phyloP scores from a whole-genome alignment of 2,329 filamentous ascomycete genomes.

The Chalara sp. region DNA sequence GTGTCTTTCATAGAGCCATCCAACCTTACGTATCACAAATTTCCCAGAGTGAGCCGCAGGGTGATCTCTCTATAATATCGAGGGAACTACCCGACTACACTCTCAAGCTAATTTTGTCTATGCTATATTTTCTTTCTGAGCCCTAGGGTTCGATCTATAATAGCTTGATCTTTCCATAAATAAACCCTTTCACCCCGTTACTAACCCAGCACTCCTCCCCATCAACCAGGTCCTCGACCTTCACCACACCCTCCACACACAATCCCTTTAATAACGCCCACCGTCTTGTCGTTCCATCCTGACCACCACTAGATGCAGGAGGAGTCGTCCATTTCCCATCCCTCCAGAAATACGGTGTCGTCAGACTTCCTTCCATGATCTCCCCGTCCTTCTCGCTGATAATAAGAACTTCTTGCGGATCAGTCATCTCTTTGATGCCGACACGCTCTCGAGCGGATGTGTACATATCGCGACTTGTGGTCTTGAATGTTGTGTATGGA shows the following conservation, averaged over 20 bases:
- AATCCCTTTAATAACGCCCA: slow-evolving; percentile 70
- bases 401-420: slow-evolving; percentile 67
- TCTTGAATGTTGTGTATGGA: slow-evolving; percentile 81
- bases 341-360: slow-evolving; percentile 76
- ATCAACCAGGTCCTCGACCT: slow-evolving; percentile 51
- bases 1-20: too few relatives aligned
- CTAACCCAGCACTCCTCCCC: slow-evolving; percentile 84
- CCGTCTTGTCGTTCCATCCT: slow-evolving; percentile 72
- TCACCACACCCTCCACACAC: slow-evolving; percentile 58
- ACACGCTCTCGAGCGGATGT: slow-evolving; percentile 59
- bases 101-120: too few relatives aligned
- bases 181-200: slow-evolving; percentile 79
- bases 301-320: slow-evolving; percentile 67
- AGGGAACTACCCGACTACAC: too few relatives aligned
- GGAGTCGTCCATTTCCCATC: slow-evolving; percentile 74
- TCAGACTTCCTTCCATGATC: slow-evolving; percentile 81
- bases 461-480: slow-evolving; percentile 68
- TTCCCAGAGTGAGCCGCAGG: too few relatives aligned
- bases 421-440: slow-evolving; percentile 39
- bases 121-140: too few relatives aligned
- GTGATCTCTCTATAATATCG: too few relatives aligned
- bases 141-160: background rate
- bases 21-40: too few relatives aligned
- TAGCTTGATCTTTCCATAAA: slow-evolving; percentile 36
- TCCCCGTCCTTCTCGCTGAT: slow-evolving; percentile 52